Conservation (phyloP, 1,284 basidiomycete species). For the Rhodofomes roseus region DNA sequence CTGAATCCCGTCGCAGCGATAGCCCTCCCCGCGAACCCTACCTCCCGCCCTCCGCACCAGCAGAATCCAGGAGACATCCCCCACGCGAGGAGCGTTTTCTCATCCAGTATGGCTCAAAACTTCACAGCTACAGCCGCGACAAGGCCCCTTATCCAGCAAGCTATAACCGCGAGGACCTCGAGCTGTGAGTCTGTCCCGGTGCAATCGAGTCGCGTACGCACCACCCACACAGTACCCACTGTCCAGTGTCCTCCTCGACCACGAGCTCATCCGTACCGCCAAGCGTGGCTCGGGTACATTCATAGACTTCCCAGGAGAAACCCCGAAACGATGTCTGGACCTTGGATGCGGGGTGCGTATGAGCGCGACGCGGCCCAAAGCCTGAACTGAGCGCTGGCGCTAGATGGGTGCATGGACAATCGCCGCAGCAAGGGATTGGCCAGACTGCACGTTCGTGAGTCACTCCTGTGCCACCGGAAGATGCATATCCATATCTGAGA, state of each 20-base stretch:
- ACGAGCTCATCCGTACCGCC: slow-evolving; percentile 45
- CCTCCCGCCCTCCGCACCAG: slow-evolving; percentile 5
- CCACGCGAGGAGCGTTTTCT: slow-evolving; percentile 59
- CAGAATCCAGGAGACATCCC: slow-evolving; percentile 49
- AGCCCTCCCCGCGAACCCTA: slow-evolving; percentile 11
- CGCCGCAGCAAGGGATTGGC: slow-evolving; percentile 70
- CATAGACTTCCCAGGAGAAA: slow-evolving; percentile 43
- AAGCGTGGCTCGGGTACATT: slow-evolving; percentile 48
- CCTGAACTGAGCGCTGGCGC: slow-evolving; percentile 2
- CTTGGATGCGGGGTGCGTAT: slow-evolving; percentile 64
- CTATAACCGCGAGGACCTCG: slow-evolving; percentile 60
- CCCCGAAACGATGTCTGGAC: slow-evolving; percentile 53
- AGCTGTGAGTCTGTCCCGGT: slow-evolving; percentile 49
- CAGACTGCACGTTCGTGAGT: slow-evolving; percentile 61
- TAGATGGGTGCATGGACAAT: slow-evolving; percentile 70
- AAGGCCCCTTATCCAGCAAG: slow-evolving; percentile 71
- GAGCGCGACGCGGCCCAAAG: neutral
- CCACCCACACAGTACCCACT: neutral
- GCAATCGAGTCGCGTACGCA: neutral
- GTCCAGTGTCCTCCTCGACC: slow-evolving; percentile 56
- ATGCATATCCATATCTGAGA: neutral
- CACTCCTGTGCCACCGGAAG: neutral
- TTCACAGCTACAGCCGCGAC: slow-evolving; percentile 64
- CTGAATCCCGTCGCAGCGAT: slow-evolving; percentile 14
- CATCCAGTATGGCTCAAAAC: slow-evolving; percentile 54